A percentile compares a stretch with the other conserved stretches of the same genome.
phyloP scores from a whole-genome alignment of 1,284 basidiomycete species.

The Leccinum brunneo-olivaceum region DNA sequence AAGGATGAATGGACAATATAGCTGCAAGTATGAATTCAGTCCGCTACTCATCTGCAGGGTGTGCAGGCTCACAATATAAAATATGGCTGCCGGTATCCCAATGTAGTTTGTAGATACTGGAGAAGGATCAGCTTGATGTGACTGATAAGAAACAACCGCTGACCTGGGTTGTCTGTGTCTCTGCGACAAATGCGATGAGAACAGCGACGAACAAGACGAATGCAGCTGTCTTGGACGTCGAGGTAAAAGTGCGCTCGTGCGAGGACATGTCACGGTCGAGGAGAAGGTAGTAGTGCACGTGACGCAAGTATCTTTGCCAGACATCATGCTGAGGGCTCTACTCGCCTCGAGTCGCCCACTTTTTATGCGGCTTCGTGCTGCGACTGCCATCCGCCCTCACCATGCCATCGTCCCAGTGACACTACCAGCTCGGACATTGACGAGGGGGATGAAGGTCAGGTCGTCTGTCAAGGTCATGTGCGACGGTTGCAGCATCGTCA shows the following conservation, averaged over 20 bases:
- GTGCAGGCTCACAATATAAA: constrained; percentile 60
- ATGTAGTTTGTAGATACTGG: constrained; percentile 68
- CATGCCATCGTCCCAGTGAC: constrained; percentile 16
- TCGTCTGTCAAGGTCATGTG: constrained; percentile 91
- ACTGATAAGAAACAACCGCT: constrained; percentile 11
- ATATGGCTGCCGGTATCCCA: constrained; percentile 70
- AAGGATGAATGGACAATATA: constrained; percentile 74
- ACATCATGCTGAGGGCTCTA: constrained; percentile 57
- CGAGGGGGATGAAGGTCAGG: constrained; percentile 93
- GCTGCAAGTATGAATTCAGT: constrained; percentile 32
- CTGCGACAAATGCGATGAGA: constrained; percentile 61
- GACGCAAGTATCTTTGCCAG: neutral
- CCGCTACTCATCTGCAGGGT: neutral
- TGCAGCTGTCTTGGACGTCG: constrained; percentile 26
- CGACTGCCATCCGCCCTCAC: constrained; percentile 32
- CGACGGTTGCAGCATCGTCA: constrained; percentile 82
- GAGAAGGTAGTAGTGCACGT: constrained; percentile 12
- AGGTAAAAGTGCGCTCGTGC: neutral
- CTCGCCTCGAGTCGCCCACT: constrained; percentile 57
- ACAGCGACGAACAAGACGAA: constrained; percentile 34
- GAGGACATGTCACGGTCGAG: too few species aligned
- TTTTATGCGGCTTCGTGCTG: constrained; percentile 43
- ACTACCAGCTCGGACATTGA: constrained; percentile 31
- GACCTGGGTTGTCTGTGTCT: constrained; percentile 70
- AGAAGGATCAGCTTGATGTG: neutral